phyloP scores from a whole-genome alignment of 2,329 filamentous ascomycete species.

The Talaromyces sp. region DNA sequence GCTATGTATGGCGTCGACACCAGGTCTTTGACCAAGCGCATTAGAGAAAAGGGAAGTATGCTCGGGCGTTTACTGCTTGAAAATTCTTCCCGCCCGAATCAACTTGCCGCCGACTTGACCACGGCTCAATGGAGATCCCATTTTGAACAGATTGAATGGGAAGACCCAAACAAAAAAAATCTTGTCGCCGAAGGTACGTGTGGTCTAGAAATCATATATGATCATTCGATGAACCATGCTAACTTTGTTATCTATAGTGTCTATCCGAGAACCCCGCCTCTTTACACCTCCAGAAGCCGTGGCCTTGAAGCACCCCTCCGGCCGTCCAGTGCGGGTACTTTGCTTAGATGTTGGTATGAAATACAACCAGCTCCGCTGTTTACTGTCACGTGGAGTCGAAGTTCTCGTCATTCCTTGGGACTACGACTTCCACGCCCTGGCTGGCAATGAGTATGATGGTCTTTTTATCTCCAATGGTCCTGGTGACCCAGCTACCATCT shows the following conservation, averaged over 20 bases:
- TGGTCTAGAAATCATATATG: conserved; percentile 1
- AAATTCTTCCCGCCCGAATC: conserved; percentile 45
- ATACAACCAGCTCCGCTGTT: conserved; percentile 93
- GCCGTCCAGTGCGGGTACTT: conserved; percentile 77
- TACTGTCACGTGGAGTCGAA: conserved; percentile 85
- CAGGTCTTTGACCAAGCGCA: conserved; percentile 85
- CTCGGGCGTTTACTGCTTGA: conserved; percentile 81
- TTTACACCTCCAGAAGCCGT: conserved; percentile 69
- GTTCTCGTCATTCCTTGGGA: conserved; percentile 95
- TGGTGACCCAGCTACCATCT: conserved; percentile 84
- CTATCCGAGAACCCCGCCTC: conserved; percentile 76
- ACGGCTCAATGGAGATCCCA: conserved; percentile 43
- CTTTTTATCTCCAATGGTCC: conserved; percentile 98
- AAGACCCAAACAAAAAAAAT: conserved; percentile 87
- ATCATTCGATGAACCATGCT: background rate
- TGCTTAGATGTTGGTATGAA: conserved; percentile 97
- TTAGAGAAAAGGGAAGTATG: conserved; percentile 93
- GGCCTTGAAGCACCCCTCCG: conserved; percentile 80
- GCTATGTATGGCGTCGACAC: conserved; percentile 96
- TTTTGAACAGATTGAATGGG: conserved; percentile 82
- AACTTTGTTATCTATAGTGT: conserved; percentile 61
- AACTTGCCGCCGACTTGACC: conserved; percentile 30
- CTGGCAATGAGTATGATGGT: conserved; percentile 83
- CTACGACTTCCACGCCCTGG: conserved; percentile 75
- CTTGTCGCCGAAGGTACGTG: conserved; percentile 85